A percentile compares a stretch with the other conserved stretches of the same genome.
Conservation (phyloP, 1,284 basidiomycete species). For the Trichosporon faecale region DNA sequence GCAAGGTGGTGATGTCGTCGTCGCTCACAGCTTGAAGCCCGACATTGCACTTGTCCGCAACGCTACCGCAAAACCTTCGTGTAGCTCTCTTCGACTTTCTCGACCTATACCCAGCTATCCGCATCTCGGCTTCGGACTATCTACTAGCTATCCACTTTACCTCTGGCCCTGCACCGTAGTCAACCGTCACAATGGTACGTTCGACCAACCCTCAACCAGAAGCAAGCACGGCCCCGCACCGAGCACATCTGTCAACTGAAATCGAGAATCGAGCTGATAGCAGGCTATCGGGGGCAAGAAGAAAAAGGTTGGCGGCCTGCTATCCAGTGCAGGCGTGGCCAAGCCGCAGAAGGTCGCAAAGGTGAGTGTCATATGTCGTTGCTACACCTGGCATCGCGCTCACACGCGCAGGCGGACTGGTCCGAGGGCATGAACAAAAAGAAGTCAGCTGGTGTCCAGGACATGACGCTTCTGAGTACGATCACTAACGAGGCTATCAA, state of each 20-base stretch:
- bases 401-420: constrained; percentile 76
- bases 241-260: neutral
- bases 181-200: constrained; percentile 11
- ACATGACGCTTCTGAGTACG: constrained; percentile 96
- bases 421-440: constrained; percentile 98
- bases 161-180: neutral
- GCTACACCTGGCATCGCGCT: neutral
- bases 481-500: constrained; percentile 99
- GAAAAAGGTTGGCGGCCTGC: constrained; percentile 72
- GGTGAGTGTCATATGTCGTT: constrained; percentile 7
- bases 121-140: neutral
- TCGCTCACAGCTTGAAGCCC: neutral
- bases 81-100: neutral
- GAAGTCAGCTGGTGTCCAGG: constrained; percentile 93
- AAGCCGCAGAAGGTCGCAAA: constrained; percentile 27
- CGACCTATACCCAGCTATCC: neutral
- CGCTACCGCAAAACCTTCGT: neutral
- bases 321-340: constrained; percentile 53
- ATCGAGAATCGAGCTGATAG: constrained; percentile 15
- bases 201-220: neutral
- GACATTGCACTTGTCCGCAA: constrained; percentile 1
- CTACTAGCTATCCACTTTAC: neutral
- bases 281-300: constrained; percentile 89
- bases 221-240: neutral
- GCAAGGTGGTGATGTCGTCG: constrained; percentile 5